These are phyloP conservation scores for Tilletiopsis washingtonensis DNA, from an alignment of 1,284 basidiomycete genomes.

Conservation along the genomic window DNA sequence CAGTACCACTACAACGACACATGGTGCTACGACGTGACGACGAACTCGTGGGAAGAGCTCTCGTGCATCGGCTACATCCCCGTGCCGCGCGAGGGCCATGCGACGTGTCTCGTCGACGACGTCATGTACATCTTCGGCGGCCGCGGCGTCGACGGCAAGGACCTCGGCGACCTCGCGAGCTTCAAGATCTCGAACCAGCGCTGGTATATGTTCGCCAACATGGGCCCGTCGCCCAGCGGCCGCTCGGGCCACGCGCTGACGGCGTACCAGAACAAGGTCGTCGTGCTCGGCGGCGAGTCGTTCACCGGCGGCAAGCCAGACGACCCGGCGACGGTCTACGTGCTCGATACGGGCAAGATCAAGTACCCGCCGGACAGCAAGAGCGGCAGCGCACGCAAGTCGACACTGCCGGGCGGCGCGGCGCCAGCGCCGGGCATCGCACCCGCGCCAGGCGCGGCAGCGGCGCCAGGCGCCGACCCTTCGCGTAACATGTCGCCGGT, in stretches of 20 bases:
- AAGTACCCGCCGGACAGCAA: conserved; percentile 42
- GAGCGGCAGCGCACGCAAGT: conserved; percentile 8
- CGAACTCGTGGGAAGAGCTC: conserved; percentile 80
- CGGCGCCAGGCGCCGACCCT: neutral
- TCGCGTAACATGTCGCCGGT: conserved; percentile 16
- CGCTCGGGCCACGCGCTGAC: conserved; percentile 94
- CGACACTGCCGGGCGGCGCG: conserved; percentile 4
- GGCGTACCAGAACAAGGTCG: conserved; percentile 74
- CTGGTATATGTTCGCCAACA: conserved; percentile 99
- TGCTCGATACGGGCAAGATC: conserved; percentile 50
- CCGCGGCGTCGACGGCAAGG: conserved; percentile 91
- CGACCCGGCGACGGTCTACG: conserved; percentile 74
- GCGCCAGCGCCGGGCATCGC: no score
- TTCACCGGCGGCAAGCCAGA: conserved; percentile 63
- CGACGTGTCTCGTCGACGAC: conserved; percentile 91
- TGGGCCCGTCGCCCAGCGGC: conserved; percentile 86
- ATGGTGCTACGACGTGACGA: conserved; percentile 83
- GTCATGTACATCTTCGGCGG: conserved; percentile 98
- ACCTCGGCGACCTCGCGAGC: conserved; percentile 85
- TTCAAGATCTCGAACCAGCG: conserved; percentile 74
- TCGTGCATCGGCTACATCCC: conserved; percentile 97
- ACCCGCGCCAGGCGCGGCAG: neutral
- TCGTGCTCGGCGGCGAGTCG: conserved; percentile 90
- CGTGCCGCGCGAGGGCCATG: conserved; percentile 90
- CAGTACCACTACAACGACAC: conserved; percentile 99